Evolutionary conservation across 2,329 filamentous ascomycete genomes (phyloP).

Genomic region (Aspergillus felis): DNA sequence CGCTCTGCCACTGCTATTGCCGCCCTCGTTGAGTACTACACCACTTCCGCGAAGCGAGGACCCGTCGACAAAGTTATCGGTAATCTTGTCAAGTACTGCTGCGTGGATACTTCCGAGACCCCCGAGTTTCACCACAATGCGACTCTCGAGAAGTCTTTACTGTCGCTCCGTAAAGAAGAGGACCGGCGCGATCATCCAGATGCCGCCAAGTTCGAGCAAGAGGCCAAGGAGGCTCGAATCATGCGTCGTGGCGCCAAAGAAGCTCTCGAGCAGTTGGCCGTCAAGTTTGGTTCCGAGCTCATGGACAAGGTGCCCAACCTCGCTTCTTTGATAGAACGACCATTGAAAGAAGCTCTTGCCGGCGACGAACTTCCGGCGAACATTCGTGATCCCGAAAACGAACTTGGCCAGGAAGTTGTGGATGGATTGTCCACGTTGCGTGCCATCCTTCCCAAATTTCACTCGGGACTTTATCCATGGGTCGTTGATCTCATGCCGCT

Average conservation of each 20-base stretch:
- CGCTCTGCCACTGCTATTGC: conserved; percentile 84
- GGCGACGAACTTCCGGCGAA: conserved; percentile 63
- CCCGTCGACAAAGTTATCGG: conserved; percentile 94
- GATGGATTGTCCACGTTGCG: conserved; percentile 91
- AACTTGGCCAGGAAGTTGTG: conserved; percentile 85
- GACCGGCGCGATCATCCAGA: conserved; percentile 90
- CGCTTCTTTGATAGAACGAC: conserved; percentile 73
- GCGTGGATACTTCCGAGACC: conserved; percentile 94
- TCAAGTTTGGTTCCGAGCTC: conserved; percentile 71
- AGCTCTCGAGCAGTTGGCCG: conserved; percentile 80
- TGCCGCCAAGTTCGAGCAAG: conserved; percentile 81
- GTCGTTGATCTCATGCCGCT: conserved; percentile 79
- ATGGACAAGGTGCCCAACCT: conserved; percentile 83
- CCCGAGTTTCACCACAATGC: conserved; percentile 89
- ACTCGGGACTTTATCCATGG: conserved; percentile 70
- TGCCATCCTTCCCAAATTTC: conserved; percentile 85
- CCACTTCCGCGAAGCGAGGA: conserved; percentile 70
- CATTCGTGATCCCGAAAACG: conserved; percentile 67
- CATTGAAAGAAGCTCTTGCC: conserved; percentile 70
- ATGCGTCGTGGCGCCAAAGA: conserved; percentile 92
- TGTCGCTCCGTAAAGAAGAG: conserved; percentile 96
- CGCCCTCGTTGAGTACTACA: conserved; percentile 79
- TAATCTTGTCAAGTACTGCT: conserved; percentile 95
- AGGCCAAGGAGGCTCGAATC: conserved; percentile 83
- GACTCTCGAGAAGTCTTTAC: conserved; percentile 69